Conservation (phyloP, 208 protist genomes). For the Trypanosomatidae sp. region DNA sequence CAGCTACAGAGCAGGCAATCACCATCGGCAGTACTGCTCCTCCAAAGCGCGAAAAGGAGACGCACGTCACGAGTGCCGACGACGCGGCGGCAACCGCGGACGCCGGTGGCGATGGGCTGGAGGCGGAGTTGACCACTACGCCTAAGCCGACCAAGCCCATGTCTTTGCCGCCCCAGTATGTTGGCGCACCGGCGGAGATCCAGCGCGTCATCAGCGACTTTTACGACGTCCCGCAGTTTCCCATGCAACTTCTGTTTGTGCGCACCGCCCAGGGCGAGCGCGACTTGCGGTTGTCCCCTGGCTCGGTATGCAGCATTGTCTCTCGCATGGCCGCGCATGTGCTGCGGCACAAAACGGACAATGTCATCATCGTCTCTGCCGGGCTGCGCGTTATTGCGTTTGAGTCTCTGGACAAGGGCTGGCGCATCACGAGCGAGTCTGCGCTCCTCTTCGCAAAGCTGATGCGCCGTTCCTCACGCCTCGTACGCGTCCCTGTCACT, state of each 20-base stretch:
- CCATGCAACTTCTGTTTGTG: slow-evolving; percentile 55
- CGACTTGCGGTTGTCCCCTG: slow-evolving; percentile 50
- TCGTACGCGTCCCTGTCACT: slow-evolving; percentile 46
- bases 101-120: slow-evolving; percentile 4
- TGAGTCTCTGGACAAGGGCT: slow-evolving; percentile 67
- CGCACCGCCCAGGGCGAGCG: slow-evolving; percentile 69
- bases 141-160: slow-evolving; percentile 16
- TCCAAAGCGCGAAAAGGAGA: slow-evolving; percentile 23
- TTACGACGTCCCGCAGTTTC: slow-evolving; percentile 56
- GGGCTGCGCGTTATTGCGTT: slow-evolving; percentile 75
- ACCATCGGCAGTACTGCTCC: background rate
- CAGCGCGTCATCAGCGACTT: slow-evolving; percentile 43
- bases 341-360: slow-evolving; percentile 62
- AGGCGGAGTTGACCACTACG: background rate
- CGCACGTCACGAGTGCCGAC: background rate
- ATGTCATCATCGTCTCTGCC: slow-evolving; percentile 69
- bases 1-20: background rate
- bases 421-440: slow-evolving; percentile 76
- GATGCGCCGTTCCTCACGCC: slow-evolving; percentile 55
- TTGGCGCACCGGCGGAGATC: slow-evolving; percentile 48
- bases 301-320: slow-evolving; percentile 68
- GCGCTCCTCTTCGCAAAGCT: slow-evolving; percentile 68
- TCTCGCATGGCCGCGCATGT: slow-evolving; percentile 50
- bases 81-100: background rate
- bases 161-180: slow-evolving; percentile 63